Percentiles rank a stretch among this genome's conserved stretches.
Conservation (phyloP, 1,139 yeast genomes). For the Wickerhamiella infanticola region DNA sequence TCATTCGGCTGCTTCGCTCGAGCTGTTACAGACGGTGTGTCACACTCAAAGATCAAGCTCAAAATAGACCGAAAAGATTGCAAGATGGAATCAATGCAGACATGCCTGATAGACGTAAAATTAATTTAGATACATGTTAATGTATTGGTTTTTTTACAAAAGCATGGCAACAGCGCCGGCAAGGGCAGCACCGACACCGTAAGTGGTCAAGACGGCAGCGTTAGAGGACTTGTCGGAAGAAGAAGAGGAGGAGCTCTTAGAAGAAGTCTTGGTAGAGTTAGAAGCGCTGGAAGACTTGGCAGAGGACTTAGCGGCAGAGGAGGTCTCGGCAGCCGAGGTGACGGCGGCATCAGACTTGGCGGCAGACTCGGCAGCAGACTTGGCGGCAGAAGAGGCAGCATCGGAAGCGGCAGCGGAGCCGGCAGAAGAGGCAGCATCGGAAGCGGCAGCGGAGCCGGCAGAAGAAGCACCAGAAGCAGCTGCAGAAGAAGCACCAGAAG, state of each 20-base stretch:
- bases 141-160: background rate
- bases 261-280: background rate
- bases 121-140: no score
- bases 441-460: background rate
- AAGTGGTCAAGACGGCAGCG: constrained; percentile 1
- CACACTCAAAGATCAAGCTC: no score
- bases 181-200: constrained; percentile 1
- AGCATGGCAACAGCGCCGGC: constrained; percentile 3
- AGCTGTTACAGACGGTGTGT: no score
- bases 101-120: no score
- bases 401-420: background rate
- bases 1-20: no score
- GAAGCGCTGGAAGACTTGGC: constrained; percentile 3
- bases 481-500: background rate
- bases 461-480: background rate
- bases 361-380: background rate
- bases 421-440: background rate
- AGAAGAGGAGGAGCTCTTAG: background rate
- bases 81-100: no score
- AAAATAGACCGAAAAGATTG: no score
- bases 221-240: background rate
- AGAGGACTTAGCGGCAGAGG: constrained; percentile 5
- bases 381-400: background rate
- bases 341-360: background rate
- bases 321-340: background rate